Base-by-base conservation (phyloP, 2,329 filamentous ascomycete species). In the Beauveria sp. region DNA sequence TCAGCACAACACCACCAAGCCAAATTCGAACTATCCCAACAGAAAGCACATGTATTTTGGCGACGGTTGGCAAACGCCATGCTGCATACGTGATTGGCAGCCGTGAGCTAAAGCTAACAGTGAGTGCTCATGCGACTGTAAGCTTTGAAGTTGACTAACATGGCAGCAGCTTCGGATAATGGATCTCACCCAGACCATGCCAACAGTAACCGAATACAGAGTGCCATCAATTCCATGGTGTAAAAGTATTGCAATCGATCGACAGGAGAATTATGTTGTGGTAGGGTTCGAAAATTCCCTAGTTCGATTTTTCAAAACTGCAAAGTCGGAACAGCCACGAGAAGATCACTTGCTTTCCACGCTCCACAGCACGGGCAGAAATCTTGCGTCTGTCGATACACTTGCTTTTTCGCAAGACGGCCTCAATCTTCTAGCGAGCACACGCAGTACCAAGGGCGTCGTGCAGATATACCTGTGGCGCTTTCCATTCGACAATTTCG, bases 361-460 rank as follows among this genome's bases (percentile, higher is more conserved):
- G 3, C 68, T 69, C n/a, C 74, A 76, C 50, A 66, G 63, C 9
- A 68, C 74, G 34, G 75, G 73, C 64, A 70, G 66, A 50, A 58
- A 66, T 3, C 76, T 74, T 62, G 72, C 74, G 4, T 66, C 73
- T 3, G 72, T 77, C 2, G 73, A 76, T n/a, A 76, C 74, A 0
- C 65, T 77, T 3, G 68, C 74, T 2, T 77, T 77, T 60, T 77
- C 75, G 1, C 69, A 69, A 20, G 74, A 77, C 56, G 75, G 75
- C 3, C 67, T 74, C 5, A 69, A 71, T n/a, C 70, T 77, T 2
- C 67, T 77, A 26, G 75, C 72, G 2, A 72, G 72, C 58, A 77
- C 72, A 1, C 67, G 75, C 53, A 72, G 66, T 61, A 59, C 64
- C 5, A 75, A 71, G 52, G 75, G 75, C 1, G 65, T 70, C 24